Evolutionary conservation across 2,329 filamentous ascomycete genomes (phyloP).

Genomic region (Geosmithia putterillii): DNA sequence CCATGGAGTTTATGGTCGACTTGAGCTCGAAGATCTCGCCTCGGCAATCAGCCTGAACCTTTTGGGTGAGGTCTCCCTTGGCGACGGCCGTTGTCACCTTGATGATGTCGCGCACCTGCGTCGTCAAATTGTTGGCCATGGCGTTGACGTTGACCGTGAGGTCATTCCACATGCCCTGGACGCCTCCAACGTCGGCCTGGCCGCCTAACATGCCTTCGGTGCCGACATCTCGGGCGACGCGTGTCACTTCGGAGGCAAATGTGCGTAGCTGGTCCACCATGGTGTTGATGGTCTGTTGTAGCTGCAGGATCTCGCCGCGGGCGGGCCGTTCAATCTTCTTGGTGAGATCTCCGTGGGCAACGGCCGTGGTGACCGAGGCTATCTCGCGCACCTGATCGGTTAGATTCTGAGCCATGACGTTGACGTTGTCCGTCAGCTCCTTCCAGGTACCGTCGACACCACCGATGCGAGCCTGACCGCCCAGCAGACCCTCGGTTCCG

Average conservation of each 20-base stretch:
- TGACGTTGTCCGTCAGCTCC: slow-evolving; percentile 83
- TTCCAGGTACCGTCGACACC: slow-evolving; percentile 97
- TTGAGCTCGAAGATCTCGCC: slow-evolving; percentile 92
- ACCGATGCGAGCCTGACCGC: slow-evolving; percentile 85
- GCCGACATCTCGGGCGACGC: slow-evolving; percentile 72
- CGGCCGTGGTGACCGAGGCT: slow-evolving; percentile 71
- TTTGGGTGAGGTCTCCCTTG: slow-evolving; percentile 87
- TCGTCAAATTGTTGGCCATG: slow-evolving; percentile 79
- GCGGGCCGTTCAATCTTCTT: slow-evolving; percentile 76
- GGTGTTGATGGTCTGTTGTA: slow-evolving; percentile 80
- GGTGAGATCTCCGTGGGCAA: slow-evolving; percentile 71
- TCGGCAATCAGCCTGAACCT: slow-evolving; percentile 85
- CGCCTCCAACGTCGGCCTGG: slow-evolving; percentile 71
- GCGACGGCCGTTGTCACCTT: slow-evolving; percentile 62
- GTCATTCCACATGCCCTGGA: slow-evolving; percentile 18
- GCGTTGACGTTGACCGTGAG: slow-evolving; percentile 77
- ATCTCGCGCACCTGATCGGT: slow-evolving; percentile 80
- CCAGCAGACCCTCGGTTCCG: slow-evolving; percentile 87
- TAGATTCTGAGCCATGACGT: slow-evolving; percentile 74
- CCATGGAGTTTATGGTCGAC: slow-evolving; percentile 98
- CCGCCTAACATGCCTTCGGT: slow-evolving; percentile 75
- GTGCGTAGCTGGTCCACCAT: slow-evolving; percentile 80
- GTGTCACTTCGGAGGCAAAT: slow-evolving; percentile 74
- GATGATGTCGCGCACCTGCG: slow-evolving; percentile 90
- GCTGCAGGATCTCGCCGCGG: slow-evolving; percentile 68